Base-by-base conservation (phyloP, 208 protist genomes). In the Naegleria fowleri region DNA sequence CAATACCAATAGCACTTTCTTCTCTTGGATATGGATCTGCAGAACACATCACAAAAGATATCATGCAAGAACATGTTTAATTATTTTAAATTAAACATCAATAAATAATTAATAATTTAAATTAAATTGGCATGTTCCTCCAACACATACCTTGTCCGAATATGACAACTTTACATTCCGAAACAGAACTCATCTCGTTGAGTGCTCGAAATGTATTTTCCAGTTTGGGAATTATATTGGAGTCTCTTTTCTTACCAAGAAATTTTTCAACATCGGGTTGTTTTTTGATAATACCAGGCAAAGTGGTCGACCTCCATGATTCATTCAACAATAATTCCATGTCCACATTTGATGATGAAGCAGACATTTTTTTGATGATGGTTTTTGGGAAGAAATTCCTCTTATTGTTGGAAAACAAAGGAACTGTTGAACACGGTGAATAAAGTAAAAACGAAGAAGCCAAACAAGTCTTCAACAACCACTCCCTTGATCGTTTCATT, bases 141-240 rank as follows among this genome's bases (percentile, higher is more conserved):
- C 55, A 67, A 1, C 19, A 19, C 55, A 67, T 67, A 67, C 55
- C 55, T 79, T 79, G 67, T 36, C 67, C 67, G 29, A 79, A 79
- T 2, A 79, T 79, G 16, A 79, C 67, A 79, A 79, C 67, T 79
- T 79, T 79, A 33, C 67, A 79, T 36, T 79, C 67, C 7, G 16
- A 36, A 33, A 79, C 67, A 36, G 16, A 29, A 36, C 6, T 79
- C 67, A 79, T 79, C 7, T 79, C 67, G n/a, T 79, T 79, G 19
- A 79, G 67, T 79, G 67, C 67, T 79, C 67, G 19, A 33, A 79
- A 79, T 11, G 67, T 79, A 79, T 79, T 79, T 36, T 79, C 67
- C 5, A 79, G 25, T 79, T 79, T 79, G n/a, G 67, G 67, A 79
- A 79, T 79, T 15, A 79, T 33, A 36, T 79, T 33, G 6, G 5